These are phyloP conservation scores for Mycena epipterygia DNA, from an alignment of 768 basidiomycete species.

Conservation along the genomic window DNA sequence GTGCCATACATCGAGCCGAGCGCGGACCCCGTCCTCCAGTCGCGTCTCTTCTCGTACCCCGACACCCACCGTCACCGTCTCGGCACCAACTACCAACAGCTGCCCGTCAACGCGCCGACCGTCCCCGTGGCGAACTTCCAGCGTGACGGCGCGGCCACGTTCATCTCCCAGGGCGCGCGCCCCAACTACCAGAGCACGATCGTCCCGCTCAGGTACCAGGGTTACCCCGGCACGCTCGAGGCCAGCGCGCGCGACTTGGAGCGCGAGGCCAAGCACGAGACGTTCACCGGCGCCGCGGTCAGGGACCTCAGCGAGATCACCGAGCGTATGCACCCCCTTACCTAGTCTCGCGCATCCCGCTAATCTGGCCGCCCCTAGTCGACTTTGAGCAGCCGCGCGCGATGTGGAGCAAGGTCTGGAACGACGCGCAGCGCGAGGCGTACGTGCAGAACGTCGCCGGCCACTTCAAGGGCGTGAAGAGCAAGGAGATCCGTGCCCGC, in stretches of 20 bases:
- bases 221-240: conserved; percentile 60
- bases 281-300: conserved; percentile 78
- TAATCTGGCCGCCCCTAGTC: conserved; percentile 53
- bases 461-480: conserved; percentile 75
- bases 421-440: conserved; percentile 68
- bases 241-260: conserved; percentile 55
- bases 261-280: conserved; percentile 71
- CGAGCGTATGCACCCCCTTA: conserved; percentile 70
- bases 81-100: conserved; percentile 84
- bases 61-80: conserved; percentile 91
- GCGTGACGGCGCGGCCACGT: conserved; percentile 80
- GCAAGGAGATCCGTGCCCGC: conserved; percentile 67
- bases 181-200: conserved; percentile 92
- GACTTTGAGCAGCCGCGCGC: conserved; percentile 90
- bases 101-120: conserved; percentile 89
- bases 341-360: not conserved
- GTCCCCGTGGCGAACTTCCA: conserved; percentile 91
- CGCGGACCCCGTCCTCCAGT: conserved; percentile 93
- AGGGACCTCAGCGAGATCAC: conserved; percentile 81
- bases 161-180: conserved; percentile 84
- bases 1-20: conserved; percentile 92
- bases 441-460: conserved; percentile 77
- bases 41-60: conserved; percentile 95
- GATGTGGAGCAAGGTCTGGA: conserved; percentile 78
- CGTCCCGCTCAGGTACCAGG: conserved; percentile 76